These are phyloP conservation scores for Gaeumannomyces sp. DNA, from an alignment of 2,329 filamentous ascomycete genomes.

Conservation along the genomic window DNA sequence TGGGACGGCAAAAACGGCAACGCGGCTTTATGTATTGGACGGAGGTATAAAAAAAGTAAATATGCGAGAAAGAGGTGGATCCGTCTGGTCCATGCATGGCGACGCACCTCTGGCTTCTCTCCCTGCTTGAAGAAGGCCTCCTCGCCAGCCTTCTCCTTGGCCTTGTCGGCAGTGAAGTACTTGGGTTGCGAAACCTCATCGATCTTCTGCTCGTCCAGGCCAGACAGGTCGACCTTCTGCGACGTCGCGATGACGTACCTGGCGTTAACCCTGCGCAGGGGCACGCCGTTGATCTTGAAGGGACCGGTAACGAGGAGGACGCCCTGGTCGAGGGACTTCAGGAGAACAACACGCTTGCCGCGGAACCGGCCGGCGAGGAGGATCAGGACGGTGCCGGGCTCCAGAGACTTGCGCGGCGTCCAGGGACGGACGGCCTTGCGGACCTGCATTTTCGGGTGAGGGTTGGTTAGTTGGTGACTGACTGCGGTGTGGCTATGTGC, in stretches of 20 bases:
- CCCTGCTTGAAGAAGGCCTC: constrained; percentile 99
- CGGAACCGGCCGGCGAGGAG: constrained; percentile 99
- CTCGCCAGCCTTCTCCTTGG: constrained; percentile 91
- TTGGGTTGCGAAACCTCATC: constrained; percentile 67
- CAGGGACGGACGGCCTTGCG: constrained; percentile 90
- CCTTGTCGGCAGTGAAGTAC: constrained; percentile 97
- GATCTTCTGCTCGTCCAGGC: constrained; percentile 87
- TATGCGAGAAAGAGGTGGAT: no score
- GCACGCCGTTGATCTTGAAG: constrained; percentile 99
- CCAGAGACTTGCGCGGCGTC: constrained; percentile 80
- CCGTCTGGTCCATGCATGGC: not conserved
- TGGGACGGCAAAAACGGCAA: not conserved
- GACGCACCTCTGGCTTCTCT: constrained; percentile 89
- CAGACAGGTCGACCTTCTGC: constrained; percentile 75
- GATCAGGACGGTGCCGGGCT: constrained; percentile 95
- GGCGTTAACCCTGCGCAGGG: constrained; percentile 88
- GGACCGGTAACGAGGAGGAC: constrained; percentile 98
- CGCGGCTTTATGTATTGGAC: not conserved
- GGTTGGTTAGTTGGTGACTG: constrained; percentile 24
- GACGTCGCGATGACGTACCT: constrained; percentile 91
- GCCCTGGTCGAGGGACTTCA: constrained; percentile 96
- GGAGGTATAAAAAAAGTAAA: not conserved
- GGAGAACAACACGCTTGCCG: constrained; percentile 98
- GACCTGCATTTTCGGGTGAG: constrained; percentile 51
- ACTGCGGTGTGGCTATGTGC: not conserved